Percentiles rank a stretch among this genome's conserved stretches.
Conservation (phyloP, 2,329 filamentous ascomycete species). For the Trichoderma harzianum region DNA sequence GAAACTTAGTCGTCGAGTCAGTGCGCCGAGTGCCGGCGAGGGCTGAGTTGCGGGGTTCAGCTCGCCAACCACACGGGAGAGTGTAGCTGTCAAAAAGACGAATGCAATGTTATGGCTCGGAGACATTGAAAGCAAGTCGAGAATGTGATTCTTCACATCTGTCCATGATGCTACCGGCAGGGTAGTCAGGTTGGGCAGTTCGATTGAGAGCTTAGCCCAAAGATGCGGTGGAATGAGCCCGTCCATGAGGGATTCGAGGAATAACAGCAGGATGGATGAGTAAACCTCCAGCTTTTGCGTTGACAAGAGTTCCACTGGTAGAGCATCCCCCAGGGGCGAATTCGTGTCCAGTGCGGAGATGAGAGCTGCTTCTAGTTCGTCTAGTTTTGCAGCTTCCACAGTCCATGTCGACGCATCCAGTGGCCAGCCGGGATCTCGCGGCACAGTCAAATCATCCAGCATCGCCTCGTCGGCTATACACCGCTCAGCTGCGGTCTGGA, state of each 20-base stretch:
- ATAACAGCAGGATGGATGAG: slow-evolving; percentile 67
- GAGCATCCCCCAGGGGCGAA: slow-evolving; percentile 54
- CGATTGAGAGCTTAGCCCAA: slow-evolving; percentile 66
- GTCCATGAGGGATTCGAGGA: slow-evolving; percentile 71
- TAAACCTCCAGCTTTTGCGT: slow-evolving; percentile 72
- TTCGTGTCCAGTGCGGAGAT: slow-evolving; percentile 73
- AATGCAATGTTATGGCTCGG: slow-evolving; percentile 86
- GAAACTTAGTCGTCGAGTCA: slow-evolving; percentile 48
- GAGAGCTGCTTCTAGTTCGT: slow-evolving; percentile 36
- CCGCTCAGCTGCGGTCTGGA: slow-evolving; percentile 58
- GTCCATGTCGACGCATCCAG: slow-evolving; percentile 46
- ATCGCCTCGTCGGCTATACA: slow-evolving; percentile 60
- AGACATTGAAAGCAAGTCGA: slow-evolving; percentile 69
- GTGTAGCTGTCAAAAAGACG: slow-evolving; percentile 78
- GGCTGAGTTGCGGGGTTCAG: slow-evolving; percentile 40
- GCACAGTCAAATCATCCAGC: slow-evolving; percentile 52
- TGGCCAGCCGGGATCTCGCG: slow-evolving; percentile 58
- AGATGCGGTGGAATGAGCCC: slow-evolving; percentile 69
- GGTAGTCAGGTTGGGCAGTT: slow-evolving; percentile 42
- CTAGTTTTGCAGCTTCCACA: slow-evolving; percentile 23
- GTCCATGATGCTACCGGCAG: slow-evolving; percentile 29
- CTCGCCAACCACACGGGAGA: slow-evolving; percentile 53
- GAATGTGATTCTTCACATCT: slow-evolving; percentile 51
- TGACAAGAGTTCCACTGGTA: slow-evolving; percentile 61
- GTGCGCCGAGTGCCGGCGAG: slow-evolving; percentile 26